Evolutionary conservation across 306 rosid species (phyloP).

Genomic region (Corylus heterophylla): DNA sequence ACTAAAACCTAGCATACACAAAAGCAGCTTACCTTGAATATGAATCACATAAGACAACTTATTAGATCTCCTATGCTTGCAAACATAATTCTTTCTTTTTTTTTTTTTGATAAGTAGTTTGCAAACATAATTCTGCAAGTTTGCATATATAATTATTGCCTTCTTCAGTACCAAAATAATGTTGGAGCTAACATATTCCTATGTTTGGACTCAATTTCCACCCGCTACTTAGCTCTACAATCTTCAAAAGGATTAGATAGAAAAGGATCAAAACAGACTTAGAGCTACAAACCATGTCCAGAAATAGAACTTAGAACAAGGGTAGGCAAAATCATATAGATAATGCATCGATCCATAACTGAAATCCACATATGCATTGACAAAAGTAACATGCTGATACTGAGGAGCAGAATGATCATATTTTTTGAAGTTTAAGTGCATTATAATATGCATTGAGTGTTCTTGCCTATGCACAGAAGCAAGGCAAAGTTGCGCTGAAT

Average conservation of each 20-base stretch:
- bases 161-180: background rate
- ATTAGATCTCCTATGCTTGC: background rate
- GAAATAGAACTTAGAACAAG: background rate
- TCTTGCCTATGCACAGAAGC: background rate
- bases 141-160: background rate
- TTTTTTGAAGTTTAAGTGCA: background rate
- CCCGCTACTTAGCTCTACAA: background rate
- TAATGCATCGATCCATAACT: background rate
- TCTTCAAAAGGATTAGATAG: background rate
- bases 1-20: background rate
- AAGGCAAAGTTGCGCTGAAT: background rate
- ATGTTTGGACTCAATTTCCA: background rate
- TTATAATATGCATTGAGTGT: background rate
- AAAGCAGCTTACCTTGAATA: background rate
- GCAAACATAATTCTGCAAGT: background rate
- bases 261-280: background rate
- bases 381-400: background rate
- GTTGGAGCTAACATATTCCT: background rate
- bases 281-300: background rate
- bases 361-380: background rate
- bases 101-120: no score
- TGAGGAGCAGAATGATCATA: background rate
- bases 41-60: background rate
- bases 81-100: no score
- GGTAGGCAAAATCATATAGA: constrained; percentile 7